Evolutionary conservation across 306 rosid species (phyloP).

Genomic region (Fragaria ananassa): DNA sequence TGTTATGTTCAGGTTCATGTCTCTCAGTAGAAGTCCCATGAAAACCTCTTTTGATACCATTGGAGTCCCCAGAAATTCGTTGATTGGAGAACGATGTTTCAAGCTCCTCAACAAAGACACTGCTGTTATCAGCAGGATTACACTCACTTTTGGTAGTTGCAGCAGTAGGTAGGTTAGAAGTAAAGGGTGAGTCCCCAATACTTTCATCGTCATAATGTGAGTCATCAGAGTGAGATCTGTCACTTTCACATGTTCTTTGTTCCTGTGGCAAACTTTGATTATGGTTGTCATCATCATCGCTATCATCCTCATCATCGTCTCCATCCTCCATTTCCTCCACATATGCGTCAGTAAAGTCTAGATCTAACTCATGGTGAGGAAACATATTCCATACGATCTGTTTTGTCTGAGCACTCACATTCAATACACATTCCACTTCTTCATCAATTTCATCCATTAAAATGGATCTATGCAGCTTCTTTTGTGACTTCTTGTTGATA

Average conservation of each 20-base stretch:
- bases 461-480: slow-evolving; percentile 5
- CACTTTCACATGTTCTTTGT: slow-evolving; percentile 23
- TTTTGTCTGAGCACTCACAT: slow-evolving; percentile 65
- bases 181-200: slow-evolving; percentile 50
- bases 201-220: slow-evolving; percentile 45
- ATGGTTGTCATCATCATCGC: slow-evolving; percentile 1
- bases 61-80: slow-evolving; percentile 6
- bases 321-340: slow-evolving; percentile 64
- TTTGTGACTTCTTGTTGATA: slow-evolving; percentile 42
- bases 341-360: slow-evolving; percentile 67
- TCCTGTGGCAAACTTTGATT: slow-evolving; percentile 20
- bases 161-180: slow-evolving; percentile 21
- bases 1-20: slow-evolving; percentile 12
- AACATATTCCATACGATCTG: slow-evolving; percentile 60
- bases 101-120: slow-evolving; percentile 7
- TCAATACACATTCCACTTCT: slow-evolving; percentile 63
- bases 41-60: slow-evolving; percentile 7
- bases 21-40: slow-evolving; percentile 22
- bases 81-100: slow-evolving; percentile 17
- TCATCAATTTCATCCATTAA: slow-evolving; percentile 47
- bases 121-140: slow-evolving; percentile 6
- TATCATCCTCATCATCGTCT: slow-evolving; percentile 55
- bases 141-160: slow-evolving; percentile 21
- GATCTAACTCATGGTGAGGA: slow-evolving; percentile 49
- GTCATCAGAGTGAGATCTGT: slow-evolving; percentile 19